Conservation (phyloP, 2,329 filamentous ascomycete species). For the Annulohypoxylon truncatum region DNA sequence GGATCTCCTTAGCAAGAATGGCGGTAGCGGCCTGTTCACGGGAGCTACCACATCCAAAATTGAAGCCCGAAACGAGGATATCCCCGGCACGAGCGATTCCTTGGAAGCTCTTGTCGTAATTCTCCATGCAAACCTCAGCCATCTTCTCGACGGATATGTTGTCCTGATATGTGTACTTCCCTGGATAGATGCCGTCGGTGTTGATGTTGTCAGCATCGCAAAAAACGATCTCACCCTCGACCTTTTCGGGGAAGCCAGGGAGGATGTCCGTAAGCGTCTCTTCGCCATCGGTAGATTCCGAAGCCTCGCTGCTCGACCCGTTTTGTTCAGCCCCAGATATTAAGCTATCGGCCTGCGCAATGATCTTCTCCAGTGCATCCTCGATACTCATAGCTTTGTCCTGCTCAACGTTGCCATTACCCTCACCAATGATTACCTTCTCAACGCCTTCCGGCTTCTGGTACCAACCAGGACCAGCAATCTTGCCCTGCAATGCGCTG, state of each 20-base stretch:
- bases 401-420: slow-evolving; percentile 71
- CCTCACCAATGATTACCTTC: slow-evolving; percentile 78
- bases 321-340: slow-evolving; percentile 64
- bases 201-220: slow-evolving; percentile 79
- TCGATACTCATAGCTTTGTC: slow-evolving; percentile 75
- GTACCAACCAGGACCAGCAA: slow-evolving; percentile 83
- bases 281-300: slow-evolving; percentile 45
- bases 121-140: slow-evolving; percentile 92
- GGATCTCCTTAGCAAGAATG: slow-evolving; percentile 82
- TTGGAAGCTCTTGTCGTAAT: slow-evolving; percentile 83
- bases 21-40: slow-evolving; percentile 91
- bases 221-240: slow-evolving; percentile 80
- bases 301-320: slow-evolving; percentile 56
- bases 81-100: slow-evolving; percentile 74
- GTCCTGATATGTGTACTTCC: slow-evolving; percentile 93
- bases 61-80: slow-evolving; percentile 86
- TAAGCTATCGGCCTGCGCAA: slow-evolving; percentile 19
- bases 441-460: slow-evolving; percentile 74
- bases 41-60: slow-evolving; percentile 86
- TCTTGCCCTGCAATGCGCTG: slow-evolving; percentile 79
- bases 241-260: slow-evolving; percentile 85
- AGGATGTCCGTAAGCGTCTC: slow-evolving; percentile 79
- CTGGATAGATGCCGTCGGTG: slow-evolving; percentile 93
- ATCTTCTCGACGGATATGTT: slow-evolving; percentile 80
- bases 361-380: slow-evolving; percentile 60